Conservation (phyloP, 352 stramenopile species). For the Pythium dissotocum region DNA sequence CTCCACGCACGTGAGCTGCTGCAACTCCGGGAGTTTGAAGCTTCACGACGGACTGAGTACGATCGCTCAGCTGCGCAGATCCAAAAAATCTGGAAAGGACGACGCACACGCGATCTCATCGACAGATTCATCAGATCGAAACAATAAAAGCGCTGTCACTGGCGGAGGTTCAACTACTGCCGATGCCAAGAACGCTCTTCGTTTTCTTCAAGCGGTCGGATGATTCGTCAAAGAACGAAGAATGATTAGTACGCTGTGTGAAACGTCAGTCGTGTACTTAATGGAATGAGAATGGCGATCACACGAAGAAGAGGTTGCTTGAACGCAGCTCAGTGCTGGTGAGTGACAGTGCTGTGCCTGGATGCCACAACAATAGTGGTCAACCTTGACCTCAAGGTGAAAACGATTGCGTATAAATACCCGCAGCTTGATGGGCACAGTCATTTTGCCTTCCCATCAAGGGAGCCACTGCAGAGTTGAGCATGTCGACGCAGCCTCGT, state of each 20-base stretch:
- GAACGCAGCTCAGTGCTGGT: too few relatives aligned
- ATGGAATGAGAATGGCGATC: too few relatives aligned
- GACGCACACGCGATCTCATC: slow-evolving; percentile 50
- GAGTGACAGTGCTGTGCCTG: too few relatives aligned
- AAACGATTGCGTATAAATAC: slow-evolving; percentile 19
- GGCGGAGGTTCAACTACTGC: too few relatives aligned
- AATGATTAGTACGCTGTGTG: too few relatives aligned
- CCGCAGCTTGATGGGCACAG: not conserved
- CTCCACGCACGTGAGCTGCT: slow-evolving; percentile 40
- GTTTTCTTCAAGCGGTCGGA: too few relatives aligned
- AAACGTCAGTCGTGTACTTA: too few relatives aligned
- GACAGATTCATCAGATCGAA: slow-evolving; percentile 40
- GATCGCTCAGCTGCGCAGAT: slow-evolving; percentile 42
- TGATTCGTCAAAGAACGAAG: too few relatives aligned
- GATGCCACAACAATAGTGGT: too few relatives aligned
- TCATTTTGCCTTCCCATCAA: not conserved
- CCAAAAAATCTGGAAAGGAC: slow-evolving; percentile 62
- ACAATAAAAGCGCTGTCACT: not conserved
- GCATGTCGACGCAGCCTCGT: slow-evolving; percentile 24
- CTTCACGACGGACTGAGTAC: slow-evolving; percentile 33
- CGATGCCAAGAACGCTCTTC: too few relatives aligned
- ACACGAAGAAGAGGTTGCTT: too few relatives aligned
- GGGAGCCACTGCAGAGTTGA: not conserved
- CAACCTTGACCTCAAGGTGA: too few relatives aligned
- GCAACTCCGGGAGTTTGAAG: slow-evolving; percentile 47